These are phyloP conservation scores for Fusarium abutilonis DNA, from an alignment of 2,329 filamentous ascomycete genomes.

Conservation along the genomic window DNA sequence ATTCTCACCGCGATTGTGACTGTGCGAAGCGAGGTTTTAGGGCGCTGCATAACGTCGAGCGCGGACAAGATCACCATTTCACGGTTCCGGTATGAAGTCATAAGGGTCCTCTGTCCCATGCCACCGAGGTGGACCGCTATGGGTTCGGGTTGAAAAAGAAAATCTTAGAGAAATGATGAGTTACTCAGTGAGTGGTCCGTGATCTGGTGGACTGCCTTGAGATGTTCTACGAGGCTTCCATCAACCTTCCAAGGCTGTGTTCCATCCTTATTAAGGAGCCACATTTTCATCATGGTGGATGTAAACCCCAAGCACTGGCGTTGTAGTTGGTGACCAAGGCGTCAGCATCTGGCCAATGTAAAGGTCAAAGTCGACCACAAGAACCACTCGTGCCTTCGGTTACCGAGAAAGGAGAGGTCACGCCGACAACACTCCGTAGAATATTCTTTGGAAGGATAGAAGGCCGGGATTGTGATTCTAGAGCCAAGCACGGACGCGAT, in stretches of 20 bases:
- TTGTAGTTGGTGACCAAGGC: constrained; percentile 26
- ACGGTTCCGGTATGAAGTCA: constrained; percentile 44
- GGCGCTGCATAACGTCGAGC: constrained; percentile 20
- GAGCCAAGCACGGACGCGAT: constrained; percentile 36
- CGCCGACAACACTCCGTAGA: constrained; percentile 27
- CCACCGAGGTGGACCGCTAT: constrained; percentile 6
- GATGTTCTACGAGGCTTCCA: constrained; percentile 23
- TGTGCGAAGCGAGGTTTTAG: constrained; percentile 37
- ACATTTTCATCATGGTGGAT: constrained; percentile 3
- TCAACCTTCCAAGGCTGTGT: constrained; percentile 9
- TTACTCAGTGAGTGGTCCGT: constrained; percentile 18
- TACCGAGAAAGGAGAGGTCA: constrained; percentile 28
- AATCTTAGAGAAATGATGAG: constrained; percentile 6
- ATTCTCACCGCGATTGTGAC: constrained; percentile 40
- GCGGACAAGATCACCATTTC: constrained; percentile 17
- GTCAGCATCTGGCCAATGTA: constrained; percentile 25
- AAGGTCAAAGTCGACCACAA: neutral
- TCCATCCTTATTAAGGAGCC: neutral
- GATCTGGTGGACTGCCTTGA: constrained; percentile 3
- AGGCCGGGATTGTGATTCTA: constrained; percentile 27
- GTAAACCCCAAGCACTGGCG: constrained; percentile 2
- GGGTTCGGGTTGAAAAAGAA: constrained; percentile 4
- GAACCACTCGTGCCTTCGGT: constrained; percentile 29
- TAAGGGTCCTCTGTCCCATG: constrained; percentile 43
- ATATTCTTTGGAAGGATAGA: constrained; percentile 32